Evolutionary conservation across 306 rosid genomes (phyloP), one percentile per base, ranked within the genome.

Genomic region (Citrullus mucosospermus): DNA sequence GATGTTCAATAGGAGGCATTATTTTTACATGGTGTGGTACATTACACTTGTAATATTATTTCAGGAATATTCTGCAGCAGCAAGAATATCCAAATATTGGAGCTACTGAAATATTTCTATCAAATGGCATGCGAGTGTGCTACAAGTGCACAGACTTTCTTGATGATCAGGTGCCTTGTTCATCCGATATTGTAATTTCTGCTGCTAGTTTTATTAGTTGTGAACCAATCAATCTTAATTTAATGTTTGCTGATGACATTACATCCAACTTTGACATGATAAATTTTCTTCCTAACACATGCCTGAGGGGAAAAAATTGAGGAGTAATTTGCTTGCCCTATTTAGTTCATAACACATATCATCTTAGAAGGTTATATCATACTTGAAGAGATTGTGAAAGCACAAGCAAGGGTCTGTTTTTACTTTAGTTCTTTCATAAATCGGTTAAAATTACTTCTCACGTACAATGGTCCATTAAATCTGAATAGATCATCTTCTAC

Each of bases 61-160:
- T 82, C 86, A 95, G 97, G 89, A 83, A 62, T 85, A 87, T 91
- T 78, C 86, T 90, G 82, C 81, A 85, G 83, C 92, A 91, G 84
- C 63, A 78, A 84, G 97, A 92, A 78, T 91, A 92, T 84, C 77
- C 93, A 77, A 89, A 86, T 68, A 89, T 95, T 87, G 95, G 90
- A 84, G 97, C 96, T 44, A 86, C 90, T 81, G 98, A 95, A 85
- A 82, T 95, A 80, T 59, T 89, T 84, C 83, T 94, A 72, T 92
- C 98, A 67, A 94, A 94, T 85, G 98, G 97, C 82, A 88, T 95
- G 96, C 87, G 93, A 81, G 82, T 95, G 80, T 95, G 97, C 89
- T 95, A 89, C 60, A 92, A 92, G 84, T 77, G 88, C 70, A 91
- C 98, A 68, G 93, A 95, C 85, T 95, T 95, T 86, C 98, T 95